Evolutionary conservation across 139 green algal genomes (phyloP).

Genomic region (Axilococcus clingmanii): DNA sequence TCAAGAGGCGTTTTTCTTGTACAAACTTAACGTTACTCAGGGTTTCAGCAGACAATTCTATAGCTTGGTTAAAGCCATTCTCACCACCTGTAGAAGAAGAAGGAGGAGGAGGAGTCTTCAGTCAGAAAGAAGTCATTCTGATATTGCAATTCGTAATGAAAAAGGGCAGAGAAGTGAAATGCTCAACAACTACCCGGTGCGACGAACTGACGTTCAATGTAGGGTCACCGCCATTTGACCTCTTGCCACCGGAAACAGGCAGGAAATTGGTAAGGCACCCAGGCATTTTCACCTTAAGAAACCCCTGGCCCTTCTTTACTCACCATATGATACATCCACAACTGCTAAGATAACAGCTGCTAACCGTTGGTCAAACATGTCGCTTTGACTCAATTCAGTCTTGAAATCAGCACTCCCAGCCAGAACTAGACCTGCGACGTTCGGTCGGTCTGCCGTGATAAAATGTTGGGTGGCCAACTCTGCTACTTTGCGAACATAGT

Average conservation of each 20-base stretch:
- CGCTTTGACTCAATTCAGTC: constrained; percentile 80
- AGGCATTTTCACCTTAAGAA: neutral
- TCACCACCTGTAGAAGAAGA: constrained; percentile 62
- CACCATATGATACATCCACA: constrained; percentile 96
- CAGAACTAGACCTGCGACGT: constrained; percentile 92
- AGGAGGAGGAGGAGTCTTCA: neutral
- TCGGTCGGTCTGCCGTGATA: constrained; percentile 82
- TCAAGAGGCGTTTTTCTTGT: constrained; percentile 84
- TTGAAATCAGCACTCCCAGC: constrained; percentile 97
- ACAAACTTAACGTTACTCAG: constrained; percentile 99
- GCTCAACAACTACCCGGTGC: constrained; percentile 8
- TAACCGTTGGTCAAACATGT: constrained; percentile 96
- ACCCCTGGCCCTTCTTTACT: neutral
- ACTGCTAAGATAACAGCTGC: constrained; percentile 80
- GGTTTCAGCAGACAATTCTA: constrained; percentile 92
- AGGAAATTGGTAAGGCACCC: constrained; percentile 66
- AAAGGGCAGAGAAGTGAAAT: neutral
- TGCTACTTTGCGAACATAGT: constrained; percentile 97
- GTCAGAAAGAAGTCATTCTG: neutral
- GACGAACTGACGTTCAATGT: constrained; percentile 22
- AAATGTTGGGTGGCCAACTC: constrained; percentile 85
- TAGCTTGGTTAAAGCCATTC: constrained; percentile 98
- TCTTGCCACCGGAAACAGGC: constrained; percentile 39
- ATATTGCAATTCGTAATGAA: neutral
- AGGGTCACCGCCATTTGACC: constrained; percentile 61